Base-by-base conservation (phyloP, 345 rosid species). In the Eucalyptus shirleyi region DNA sequence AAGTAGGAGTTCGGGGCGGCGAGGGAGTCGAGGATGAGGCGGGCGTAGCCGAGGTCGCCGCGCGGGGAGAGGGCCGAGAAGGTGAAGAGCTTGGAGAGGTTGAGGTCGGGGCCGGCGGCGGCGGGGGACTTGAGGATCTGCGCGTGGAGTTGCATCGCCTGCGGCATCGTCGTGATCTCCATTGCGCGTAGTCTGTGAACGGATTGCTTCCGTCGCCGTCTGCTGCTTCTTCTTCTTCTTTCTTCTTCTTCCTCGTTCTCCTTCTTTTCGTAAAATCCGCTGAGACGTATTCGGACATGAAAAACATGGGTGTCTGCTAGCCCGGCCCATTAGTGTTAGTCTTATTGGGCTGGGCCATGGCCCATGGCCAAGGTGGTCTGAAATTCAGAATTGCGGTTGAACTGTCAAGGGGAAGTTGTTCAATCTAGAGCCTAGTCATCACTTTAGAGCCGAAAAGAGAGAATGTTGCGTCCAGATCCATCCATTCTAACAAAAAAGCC, bases 131-230 rank as follows among this genome's bases (percentile, higher is more conserved):
- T 89, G 45, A 89, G 67, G 90, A 86, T 65, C 37, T 89, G 88
- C 23, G 85, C 90, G n/a, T 89, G 90, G 50, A 89, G 90, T 59
- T 86, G 90, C 87, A 86, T 86, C 23, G 88, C 90, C 50, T 89
- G 86, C 83, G 88, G 23, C 87, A 89, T 86, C n/a, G 90, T 89
- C 49, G 88, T 89, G 65, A 89, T 89, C 90, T 89, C 90, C 90
- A 89, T 89, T 32, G 50, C 50, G 28, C 83, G 23, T 69, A 24
- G 0, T 53, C 83, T 11, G 45, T 21, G 45, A 40, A 77, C 83
- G 47, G 42, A 77, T 77, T 19, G 42, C 83, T 37, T 37, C 47
- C 28, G 47, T 37, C 47, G 83, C 45, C 83, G 28, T 77, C 82
- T 72, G 40, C 45, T 34, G 13, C 26, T 37, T 0, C 83, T 37